Base-by-base conservation (phyloP, 495 filamentous ascomycete genomes). In the Pyrenopolyporus hunteri region DNA sequence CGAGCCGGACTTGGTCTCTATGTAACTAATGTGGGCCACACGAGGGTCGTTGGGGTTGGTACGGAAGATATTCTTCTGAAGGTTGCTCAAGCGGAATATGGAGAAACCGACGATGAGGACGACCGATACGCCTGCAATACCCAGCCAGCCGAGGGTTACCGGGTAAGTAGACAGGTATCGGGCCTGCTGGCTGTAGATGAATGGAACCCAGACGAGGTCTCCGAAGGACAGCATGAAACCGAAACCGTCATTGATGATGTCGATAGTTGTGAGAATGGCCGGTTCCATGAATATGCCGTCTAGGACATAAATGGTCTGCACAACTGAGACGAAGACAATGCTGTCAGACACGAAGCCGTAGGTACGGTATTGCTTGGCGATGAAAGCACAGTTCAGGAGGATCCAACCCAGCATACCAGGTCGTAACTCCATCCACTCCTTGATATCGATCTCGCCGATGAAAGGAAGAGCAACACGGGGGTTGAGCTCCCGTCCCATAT, bases 171-270 rank as follows among this genome's bases (percentile, higher is more conserved):
- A 82, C 13, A 98, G 85, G 69, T 98, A 98, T n/a, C 91, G 84
- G 11, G 88, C 84, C 73, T 96, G 93, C 45, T 91, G 78, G 32
- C 83, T 88, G 81, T 97, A 98, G 49, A 89, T 78, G 77, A 97
- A 93, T 2, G 94, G 94, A 7, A 97, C 81, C 95, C 94, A 98
- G 64, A 87, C 90, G 3, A 97, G 80, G 67, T 98, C 94, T 28
- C 93, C 94, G 63, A 97, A 98, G 1, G 89, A 80, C n/a, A 98
- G 78, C 94, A 98, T 98, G 73, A 89, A 91, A 39, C 94, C 95
- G 66, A 98, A 97, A 10, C 94, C 95, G 67, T 98, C 94, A 67
- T 86, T 90, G 53, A 87, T 96, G 69, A 98, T 89, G 73, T 98
- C 95, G 75, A 98, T 97, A 7, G 92, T 97, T 2, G 95, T 98